These are phyloP conservation scores for Ophiosphaerella herpotricha DNA, from an alignment of 2,329 filamentous ascomycete genomes.

Conservation along the genomic window DNA sequence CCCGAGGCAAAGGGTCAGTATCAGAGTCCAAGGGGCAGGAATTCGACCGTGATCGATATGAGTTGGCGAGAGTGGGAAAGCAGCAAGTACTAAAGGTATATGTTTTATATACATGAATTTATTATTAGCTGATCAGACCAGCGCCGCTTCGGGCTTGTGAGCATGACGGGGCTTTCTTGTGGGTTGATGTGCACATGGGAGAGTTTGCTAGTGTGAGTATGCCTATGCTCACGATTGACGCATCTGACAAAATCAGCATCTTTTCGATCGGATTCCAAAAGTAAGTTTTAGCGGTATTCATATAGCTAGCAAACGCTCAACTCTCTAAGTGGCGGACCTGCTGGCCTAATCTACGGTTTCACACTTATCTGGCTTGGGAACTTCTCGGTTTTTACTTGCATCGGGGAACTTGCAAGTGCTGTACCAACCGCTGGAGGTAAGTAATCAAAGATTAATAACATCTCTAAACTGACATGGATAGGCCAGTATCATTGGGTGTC, in stretches of 20 bases:
- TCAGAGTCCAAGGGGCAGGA: constrained; percentile 32
- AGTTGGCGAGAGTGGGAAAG: constrained; percentile 42
- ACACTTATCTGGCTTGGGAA: constrained; percentile 45
- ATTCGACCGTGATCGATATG: constrained; percentile 41
- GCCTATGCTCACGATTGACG: background rate
- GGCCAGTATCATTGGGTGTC: constrained; percentile 50
- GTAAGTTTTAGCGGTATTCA: constrained; percentile 19
- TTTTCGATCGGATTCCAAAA: constrained; percentile 43
- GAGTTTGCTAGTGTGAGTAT: constrained; percentile 41
- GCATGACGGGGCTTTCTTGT: constrained; percentile 44
- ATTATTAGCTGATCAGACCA: constrained; percentile 17
- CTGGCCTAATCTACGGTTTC: constrained; percentile 45
- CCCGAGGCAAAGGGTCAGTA: constrained; percentile 25
- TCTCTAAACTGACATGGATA: no score
- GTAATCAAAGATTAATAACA: no score
- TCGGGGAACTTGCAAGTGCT: constrained; percentile 46
- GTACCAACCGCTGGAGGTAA: constrained; percentile 43
- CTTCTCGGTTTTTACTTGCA: constrained; percentile 43
- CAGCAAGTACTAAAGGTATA: constrained; percentile 43
- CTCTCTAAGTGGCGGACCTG: constrained; percentile 38
- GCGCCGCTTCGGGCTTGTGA: constrained; percentile 45
- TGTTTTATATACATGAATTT: background rate
- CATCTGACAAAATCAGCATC: constrained; percentile 24
- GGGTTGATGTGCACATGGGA: constrained; percentile 47
- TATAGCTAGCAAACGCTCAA: constrained; percentile 3